Base-by-base conservation (phyloP, 2,329 filamentous ascomycete genomes). In the Colletotrichum aenigma region DNA sequence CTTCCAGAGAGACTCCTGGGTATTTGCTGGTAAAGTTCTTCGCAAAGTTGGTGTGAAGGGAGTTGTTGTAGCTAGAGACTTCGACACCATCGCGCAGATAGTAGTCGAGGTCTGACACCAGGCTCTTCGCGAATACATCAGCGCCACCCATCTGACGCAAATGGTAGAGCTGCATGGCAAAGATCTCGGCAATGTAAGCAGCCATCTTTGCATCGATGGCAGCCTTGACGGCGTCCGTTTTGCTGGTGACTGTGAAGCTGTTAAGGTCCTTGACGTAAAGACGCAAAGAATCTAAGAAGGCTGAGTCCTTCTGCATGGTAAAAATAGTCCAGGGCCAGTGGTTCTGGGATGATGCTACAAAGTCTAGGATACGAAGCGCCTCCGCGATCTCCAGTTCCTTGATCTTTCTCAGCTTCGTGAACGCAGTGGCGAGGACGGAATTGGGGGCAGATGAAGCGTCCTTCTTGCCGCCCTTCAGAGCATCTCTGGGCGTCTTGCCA, bases 291-390 rank as follows among this genome's bases (percentile, higher is more conserved):
- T 91, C 88, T 72, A 98, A 90, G 80, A 98, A 96, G 1, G 88
- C 87, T 1, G 91, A 89, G 80, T 98, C 94, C 75, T 93, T 93
- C 76, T 94, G 92, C 43, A 98, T 87, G 52, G 94, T 93, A 72
- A 95, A 93, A 72, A 97, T 96, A 2, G 95, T 96, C 95, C 96
- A 98, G 2, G 96, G 94, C 96, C 96, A 98, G 81, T 96, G 95
- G 83, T 98, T 97, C 81, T 98, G 96, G 6, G 96, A 95, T 4
- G 94, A 92, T 4, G 95, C 93, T 48, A 98, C 92, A 82, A 98
- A 98, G 79, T 96, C 93, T 18, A 99, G 88, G 79, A 98, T 92
- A 1, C 94, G 92, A 26, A 96, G 87, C 6, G 93, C 91, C 77
- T 95, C 91, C 38, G 88, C 87, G n/a, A 90, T 88, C 10, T 93